phyloP scores from a whole-genome alignment of 2,329 filamentous ascomycete genomes.

The Ophiocordyceps camponoti-floridani region DNA sequence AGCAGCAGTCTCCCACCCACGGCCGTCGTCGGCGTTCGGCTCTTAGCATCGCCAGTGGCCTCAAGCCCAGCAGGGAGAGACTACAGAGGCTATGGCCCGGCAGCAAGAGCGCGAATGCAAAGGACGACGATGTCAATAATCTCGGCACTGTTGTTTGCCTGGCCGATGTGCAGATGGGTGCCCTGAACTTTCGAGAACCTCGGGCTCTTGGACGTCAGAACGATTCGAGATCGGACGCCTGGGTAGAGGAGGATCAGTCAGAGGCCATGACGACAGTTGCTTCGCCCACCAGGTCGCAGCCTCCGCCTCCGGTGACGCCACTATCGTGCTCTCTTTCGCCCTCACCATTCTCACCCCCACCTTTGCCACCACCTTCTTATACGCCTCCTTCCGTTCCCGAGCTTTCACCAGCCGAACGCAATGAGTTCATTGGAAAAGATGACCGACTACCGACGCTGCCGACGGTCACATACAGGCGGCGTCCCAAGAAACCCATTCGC shows the following conservation, averaged over 20 bases:
- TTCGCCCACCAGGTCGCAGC: conserved; percentile 2
- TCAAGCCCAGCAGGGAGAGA: conserved; percentile 11
- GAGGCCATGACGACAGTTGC: background rate
- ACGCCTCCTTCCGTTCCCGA: conserved; percentile 8
- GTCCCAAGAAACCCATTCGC: conserved; percentile 32
- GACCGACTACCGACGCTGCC: background rate
- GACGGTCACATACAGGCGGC: conserved; percentile 20
- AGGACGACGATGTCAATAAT: conserved; percentile 9
- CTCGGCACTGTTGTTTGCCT: conserved; percentile 2
- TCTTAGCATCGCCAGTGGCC: conserved; percentile 4
- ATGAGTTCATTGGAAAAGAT: background rate
- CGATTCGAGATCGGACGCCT: background rate
- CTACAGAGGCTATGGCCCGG: conserved; percentile 13
- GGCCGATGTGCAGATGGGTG: conserved; percentile 3
- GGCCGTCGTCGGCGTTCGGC: conserved; percentile 1
- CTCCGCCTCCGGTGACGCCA: background rate
- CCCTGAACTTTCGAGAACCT: conserved; percentile 1
- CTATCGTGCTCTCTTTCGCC: background rate
- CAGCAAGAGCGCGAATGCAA: conserved; percentile 8
- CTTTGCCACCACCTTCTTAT: background rate
- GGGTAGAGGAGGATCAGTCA: background rate
- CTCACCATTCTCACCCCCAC: background rate
- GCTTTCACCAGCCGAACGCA: conserved; percentile 4
- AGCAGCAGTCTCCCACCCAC: background rate
- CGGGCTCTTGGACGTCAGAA: background rate